These are phyloP conservation scores for Talaromyces nanjingensis DNA, from an alignment of 495 filamentous ascomycete species.

Conservation along the genomic window DNA sequence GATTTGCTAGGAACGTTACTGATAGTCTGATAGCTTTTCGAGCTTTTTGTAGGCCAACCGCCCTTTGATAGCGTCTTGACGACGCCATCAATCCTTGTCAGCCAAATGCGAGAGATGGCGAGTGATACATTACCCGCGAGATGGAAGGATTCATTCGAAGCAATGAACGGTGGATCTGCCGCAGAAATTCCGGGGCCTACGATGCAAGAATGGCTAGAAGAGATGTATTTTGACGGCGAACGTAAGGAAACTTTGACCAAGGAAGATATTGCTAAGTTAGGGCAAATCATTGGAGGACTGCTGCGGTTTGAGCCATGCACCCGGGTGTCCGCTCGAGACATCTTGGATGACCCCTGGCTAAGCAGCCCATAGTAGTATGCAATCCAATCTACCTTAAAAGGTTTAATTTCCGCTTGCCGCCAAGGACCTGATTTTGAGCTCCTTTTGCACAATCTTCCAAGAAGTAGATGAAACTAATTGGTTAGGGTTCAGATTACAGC, in stretches of 20 bases:
- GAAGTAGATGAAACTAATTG: too few species aligned
- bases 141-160: constrained; percentile 20
- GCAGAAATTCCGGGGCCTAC: constrained; percentile 11
- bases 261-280: constrained; percentile 26
- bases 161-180: constrained; percentile 6
- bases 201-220: constrained; percentile 32
- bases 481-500: too few species aligned
- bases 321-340: constrained; percentile 25
- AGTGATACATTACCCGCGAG: constrained; percentile 26
- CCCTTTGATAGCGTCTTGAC: constrained; percentile 29
- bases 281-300: constrained; percentile 23
- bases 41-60: constrained; percentile 30
- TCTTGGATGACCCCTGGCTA: constrained; percentile 25
- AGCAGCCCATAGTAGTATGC: too few species aligned
- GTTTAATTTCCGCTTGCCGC: too few species aligned
- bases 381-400: too few species aligned
- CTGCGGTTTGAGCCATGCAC: constrained; percentile 26
- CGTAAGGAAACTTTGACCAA: constrained; percentile 21
- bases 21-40: constrained; percentile 28
- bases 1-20: constrained; percentile 3
- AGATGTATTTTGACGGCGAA: constrained; percentile 24
- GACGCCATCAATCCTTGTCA: constrained; percentile 20
- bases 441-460: too few species aligned
- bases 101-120: constrained; percentile 29
- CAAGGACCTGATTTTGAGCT: too few species aligned